Base-by-base conservation (phyloP, 805 yeast genomes). In the Metschnikowia matae region DNA sequence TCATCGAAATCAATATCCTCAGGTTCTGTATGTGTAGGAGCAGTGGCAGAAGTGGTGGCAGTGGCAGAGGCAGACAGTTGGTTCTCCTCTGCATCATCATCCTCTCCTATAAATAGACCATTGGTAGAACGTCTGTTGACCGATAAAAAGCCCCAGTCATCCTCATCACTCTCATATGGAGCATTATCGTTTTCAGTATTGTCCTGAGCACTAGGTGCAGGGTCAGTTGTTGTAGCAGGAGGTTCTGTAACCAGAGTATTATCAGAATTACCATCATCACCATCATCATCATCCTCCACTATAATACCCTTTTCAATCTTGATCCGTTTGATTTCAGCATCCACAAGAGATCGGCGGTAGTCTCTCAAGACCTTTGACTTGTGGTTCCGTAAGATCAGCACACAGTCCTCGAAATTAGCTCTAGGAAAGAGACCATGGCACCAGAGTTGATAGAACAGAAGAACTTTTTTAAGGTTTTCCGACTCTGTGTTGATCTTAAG, bases 371-470 rank as follows among this genome's bases (percentile, higher is more conserved):
- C 41, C 11, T 38, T 14, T 5, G 61, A 55, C 41, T 52, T 55
- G 38, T 55, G 49, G 26, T 26, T 40, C 4, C 62, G 51, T 11
- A 58, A 43, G 53, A 58, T 50, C 32, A 45, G 51, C 31, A 55
- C 44, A 40, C 62, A 58, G 41, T 58, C 62, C 18, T 44, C 18
- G 37, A 58, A 58, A 18, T 44, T 58, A 15, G 62, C 62, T 21
- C 51, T 40, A 5, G 62, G 62, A 49, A 57, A 53, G 32, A 64
- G 56, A 8, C 75, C 70, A 49, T 73, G 77, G 56, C 77, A 73
- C 78, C 78, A 73, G 23, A 73, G 60, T 54, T 73, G 77, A 58
- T 73, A 73, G 57, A 71, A 73, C 57, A 72, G 74, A 33, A 73
- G 55, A 1, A 71, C 63, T 1, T 70, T 60, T 2, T 68, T 57